Conservation (phyloP, 208 protist genomes). For the Strigomonas galati region DNA sequence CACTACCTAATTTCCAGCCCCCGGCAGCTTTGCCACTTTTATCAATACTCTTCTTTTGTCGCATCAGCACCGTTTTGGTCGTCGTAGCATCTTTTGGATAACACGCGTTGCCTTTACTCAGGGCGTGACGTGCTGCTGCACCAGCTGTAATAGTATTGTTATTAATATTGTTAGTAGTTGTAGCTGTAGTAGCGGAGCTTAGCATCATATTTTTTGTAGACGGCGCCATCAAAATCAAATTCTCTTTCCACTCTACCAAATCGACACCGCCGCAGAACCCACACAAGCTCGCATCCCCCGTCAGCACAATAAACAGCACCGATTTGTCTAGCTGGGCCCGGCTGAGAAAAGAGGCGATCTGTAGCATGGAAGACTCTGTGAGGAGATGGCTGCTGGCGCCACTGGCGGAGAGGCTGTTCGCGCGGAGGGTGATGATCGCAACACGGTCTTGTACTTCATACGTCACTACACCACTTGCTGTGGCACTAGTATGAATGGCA, state of each 20-base stretch:
- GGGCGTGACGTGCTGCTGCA: too few species aligned
- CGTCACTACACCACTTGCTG: neutral
- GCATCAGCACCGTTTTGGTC: too few species aligned
- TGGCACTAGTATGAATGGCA: neutral
- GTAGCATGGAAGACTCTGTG: neutral
- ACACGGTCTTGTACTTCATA: constrained; percentile 13
- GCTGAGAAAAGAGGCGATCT: constrained; percentile 11
- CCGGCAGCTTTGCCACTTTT: too few species aligned
- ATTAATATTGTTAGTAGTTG: too few species aligned
- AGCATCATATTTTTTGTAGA: neutral
- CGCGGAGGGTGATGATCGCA: constrained; percentile 26
- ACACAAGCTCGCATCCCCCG: neutral
- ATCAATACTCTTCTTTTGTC: too few species aligned
- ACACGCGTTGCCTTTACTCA: too few species aligned
- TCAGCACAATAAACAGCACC: constrained; percentile 23
- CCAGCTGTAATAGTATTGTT: neutral
- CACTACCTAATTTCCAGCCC: too few species aligned
- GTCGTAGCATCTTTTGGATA: too few species aligned
- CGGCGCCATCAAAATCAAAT: constrained; percentile 5
- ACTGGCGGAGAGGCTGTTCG: constrained; percentile 21
- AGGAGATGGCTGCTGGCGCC: constrained; percentile 8
- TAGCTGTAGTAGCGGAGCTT: too few species aligned
- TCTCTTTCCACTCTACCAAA: constrained; percentile 15
- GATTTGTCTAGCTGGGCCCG: constrained; percentile 8
- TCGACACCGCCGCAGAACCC: constrained; percentile 27